Evolutionary conservation across 179 eudicot genomes (phyloP).

Genomic region (Spergularia azorica): DNA sequence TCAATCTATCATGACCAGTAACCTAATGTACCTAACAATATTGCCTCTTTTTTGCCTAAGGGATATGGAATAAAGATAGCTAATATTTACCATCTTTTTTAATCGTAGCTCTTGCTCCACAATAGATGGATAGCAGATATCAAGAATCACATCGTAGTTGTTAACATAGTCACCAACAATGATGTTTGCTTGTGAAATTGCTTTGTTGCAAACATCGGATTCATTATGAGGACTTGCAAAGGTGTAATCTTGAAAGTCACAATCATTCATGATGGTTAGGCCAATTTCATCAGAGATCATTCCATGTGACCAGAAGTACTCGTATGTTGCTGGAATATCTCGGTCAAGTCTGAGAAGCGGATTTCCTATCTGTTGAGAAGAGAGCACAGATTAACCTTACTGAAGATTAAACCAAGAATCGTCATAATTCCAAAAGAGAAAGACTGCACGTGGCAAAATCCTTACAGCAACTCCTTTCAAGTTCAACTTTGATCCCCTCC

Average conservation of each 20-base stretch:
- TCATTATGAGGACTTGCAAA: conserved; percentile 70
- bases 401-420: neutral
- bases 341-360: conserved; percentile 91
- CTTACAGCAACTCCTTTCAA: conserved; percentile 91
- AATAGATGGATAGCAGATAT: conserved; percentile 87
- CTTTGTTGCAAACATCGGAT: conserved; percentile 58
- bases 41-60: neutral
- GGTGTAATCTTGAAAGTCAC: conserved; percentile 79
- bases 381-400: neutral
- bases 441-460: neutral
- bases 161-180: conserved; percentile 77
- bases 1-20: neutral
- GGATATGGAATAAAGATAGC: neutral
- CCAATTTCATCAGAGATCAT: conserved; percentile 95
- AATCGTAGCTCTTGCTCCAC: conserved; percentile 87
- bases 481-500: conserved; percentile 70
- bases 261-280: conserved; percentile 72
- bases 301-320: conserved; percentile 95
- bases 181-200: conserved; percentile 55
- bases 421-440: neutral
- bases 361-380: conserved; percentile 71
- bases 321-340: conserved; percentile 75
- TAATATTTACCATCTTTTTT: conserved; percentile 51
- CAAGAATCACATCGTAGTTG: conserved; percentile 83
- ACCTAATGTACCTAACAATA: no score